Base-by-base conservation (phyloP, 306 rosid species). In the Vicia faba region DNA sequence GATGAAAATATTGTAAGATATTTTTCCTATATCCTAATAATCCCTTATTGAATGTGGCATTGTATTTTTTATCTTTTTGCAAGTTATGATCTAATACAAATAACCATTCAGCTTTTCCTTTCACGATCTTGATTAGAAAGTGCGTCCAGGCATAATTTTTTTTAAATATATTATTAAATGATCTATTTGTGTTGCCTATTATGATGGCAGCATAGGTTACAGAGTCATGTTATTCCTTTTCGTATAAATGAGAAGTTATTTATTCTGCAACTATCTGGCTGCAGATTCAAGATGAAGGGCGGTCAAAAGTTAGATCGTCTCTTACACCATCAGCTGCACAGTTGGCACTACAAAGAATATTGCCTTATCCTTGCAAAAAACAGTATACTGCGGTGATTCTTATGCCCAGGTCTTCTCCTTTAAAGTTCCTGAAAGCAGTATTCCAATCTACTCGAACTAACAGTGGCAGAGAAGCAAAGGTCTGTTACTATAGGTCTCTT, bases 311-410 rank as follows among this genome's bases (percentile, higher is more conserved):
- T 58, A 83, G 86, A 74, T 73, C 78, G 36, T 76, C 85, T 61
- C 80, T 87, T 62, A 81, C 89, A 29, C 91, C 93, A 57, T 68
- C 71, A 48, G 72, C 88, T 7, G 89, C 91, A 9, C 91, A 78
- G 83, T 66, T 70, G 74, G 91, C 93, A 50, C 80, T 92, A 50
- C 89, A 87, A 74, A 83, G 87, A 75, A 75, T 92, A 71, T 58
- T 92, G 54, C 96, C 98, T 36, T 84, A 70, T 74, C 96, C 96
- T 70, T 87, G 96, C 87, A 87, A 73, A 78, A 80, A 81, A 53
- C 91, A 89, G 84, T 87, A 84, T 72, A 92, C 96, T 41, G 93
- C 76, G 33, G 96, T 92, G 76, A 87, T 92, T 73, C 79, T 89
- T 75, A 84, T 81, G 88, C 98, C 98, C 69, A 78, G 70, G 71